Percentiles rank a stretch among this genome's conserved stretches.
phyloP scores from a whole-genome alignment of 495 filamentous ascomycete species.

The Xylaria bambusicola region DNA sequence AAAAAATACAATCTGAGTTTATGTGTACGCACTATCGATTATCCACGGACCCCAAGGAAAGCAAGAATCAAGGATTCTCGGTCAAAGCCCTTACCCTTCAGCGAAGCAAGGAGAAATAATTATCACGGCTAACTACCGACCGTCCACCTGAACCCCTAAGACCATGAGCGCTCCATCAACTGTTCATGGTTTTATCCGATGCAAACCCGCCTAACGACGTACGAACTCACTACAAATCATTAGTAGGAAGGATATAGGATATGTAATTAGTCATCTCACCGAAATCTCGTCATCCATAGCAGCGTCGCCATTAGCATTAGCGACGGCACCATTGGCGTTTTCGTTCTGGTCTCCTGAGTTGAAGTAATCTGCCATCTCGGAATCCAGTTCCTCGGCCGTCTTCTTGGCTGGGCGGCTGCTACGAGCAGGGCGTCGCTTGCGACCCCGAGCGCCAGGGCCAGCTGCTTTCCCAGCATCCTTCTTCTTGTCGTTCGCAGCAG shows the following conservation, averaged over 20 bases:
- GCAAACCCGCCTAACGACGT: neutral
- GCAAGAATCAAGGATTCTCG: too few species aligned
- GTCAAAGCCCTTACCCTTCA: too few species aligned
- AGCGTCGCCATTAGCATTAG: constrained; percentile 48
- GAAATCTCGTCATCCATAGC: constrained; percentile 55
- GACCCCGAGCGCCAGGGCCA: constrained; percentile 50
- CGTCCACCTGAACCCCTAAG: too few species aligned
- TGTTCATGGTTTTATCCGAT: neutral
- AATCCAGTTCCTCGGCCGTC: constrained; percentile 88
- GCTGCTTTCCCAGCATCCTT: constrained; percentile 43
- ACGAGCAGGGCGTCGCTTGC: constrained; percentile 52
- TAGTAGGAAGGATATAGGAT: neutral
- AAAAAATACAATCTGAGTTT: constrained; percentile 13
- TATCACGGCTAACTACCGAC: too few species aligned
- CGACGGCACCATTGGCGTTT: constrained; percentile 45
- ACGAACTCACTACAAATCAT: constrained; percentile 1
- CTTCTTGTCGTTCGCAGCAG: constrained; percentile 71
- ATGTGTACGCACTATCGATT: neutral
- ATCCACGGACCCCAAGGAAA: too few species aligned
- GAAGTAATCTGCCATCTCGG: constrained; percentile 94
- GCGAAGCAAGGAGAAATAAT: too few species aligned
- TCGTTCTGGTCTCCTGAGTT: constrained; percentile 42
- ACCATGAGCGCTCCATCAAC: neutral
- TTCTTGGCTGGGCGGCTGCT: constrained; percentile 77
- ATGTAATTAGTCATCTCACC: constrained; percentile 18